These are phyloP conservation scores for Malassezia caprae DNA, from an alignment of 1,284 basidiomycete genomes.

Conservation along the genomic window DNA sequence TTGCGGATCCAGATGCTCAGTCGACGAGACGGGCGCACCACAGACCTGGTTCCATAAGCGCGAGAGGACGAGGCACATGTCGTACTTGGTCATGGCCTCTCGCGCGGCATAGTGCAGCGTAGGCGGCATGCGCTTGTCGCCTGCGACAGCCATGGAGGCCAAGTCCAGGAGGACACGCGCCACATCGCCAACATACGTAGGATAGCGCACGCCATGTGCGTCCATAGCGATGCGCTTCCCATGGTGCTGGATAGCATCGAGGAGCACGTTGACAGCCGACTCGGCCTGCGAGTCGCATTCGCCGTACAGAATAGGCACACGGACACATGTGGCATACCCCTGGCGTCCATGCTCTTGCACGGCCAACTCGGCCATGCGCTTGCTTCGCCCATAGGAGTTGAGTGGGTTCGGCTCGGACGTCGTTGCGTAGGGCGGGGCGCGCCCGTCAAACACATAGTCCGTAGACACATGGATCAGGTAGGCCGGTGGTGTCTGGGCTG, in stretches of 20 bases:
- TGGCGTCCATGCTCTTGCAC: slow-evolving; percentile 29
- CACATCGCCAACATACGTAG: slow-evolving; percentile 52
- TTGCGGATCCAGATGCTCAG: slow-evolving; percentile 35
- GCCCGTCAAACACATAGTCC: slow-evolving; percentile 48
- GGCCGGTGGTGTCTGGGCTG: background rate
- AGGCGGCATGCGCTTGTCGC: slow-evolving; percentile 17
- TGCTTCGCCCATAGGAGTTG: slow-evolving; percentile 50
- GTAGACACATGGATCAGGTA: slow-evolving; percentile 52
- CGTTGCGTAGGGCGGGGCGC: slow-evolving; percentile 51
- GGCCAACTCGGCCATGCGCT: slow-evolving; percentile 45
- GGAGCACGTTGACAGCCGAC: slow-evolving; percentile 43
- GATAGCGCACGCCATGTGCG: slow-evolving; percentile 51
- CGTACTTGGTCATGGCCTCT: slow-evolving; percentile 52
- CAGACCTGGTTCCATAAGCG: slow-evolving; percentile 29
- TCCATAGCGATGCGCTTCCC: slow-evolving; percentile 18
- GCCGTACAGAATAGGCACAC: slow-evolving; percentile 49
- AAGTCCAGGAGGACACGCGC: slow-evolving; percentile 50
- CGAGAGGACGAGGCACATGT: slow-evolving; percentile 48
- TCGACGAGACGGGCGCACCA: slow-evolving; percentile 21
- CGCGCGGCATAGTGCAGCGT: slow-evolving; percentile 52
- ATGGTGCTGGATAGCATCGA: slow-evolving; percentile 24
- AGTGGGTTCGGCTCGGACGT: slow-evolving; percentile 50
- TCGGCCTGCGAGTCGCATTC: slow-evolving; percentile 27
- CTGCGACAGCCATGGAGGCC: slow-evolving; percentile 18
- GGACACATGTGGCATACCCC: slow-evolving; percentile 45